Base-by-base conservation (phyloP, 371 early-diverging fungal genomes). In the Sporodiniella umbellata region DNA sequence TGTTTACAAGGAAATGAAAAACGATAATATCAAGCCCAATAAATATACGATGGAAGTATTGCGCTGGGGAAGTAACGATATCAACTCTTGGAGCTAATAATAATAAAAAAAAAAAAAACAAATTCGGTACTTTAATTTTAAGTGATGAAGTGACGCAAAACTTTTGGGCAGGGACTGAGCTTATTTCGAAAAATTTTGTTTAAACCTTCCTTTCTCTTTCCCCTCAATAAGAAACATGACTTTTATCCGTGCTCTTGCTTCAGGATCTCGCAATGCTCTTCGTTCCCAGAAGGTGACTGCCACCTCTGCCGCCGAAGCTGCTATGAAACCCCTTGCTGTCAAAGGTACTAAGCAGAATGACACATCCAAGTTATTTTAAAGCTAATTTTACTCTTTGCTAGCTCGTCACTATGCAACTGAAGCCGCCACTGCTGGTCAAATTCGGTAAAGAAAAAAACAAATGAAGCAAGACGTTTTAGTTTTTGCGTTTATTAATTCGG, bases 321-420 rank as follows among this genome's bases (percentile, higher is more conserved):
- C 58, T 31, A 40, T 51, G 25, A 60, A 60, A 58, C 54, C 61
- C 38, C 17, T 51, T 26, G 52, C 58, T 37, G 42, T 58, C 53
- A 58, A 65, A 58, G 61, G 61, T 61, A 55, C 48, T 14, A 23
- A 28, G 21, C 15, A 17, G 25, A 39, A 30, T 42, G 23, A 42
- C n/a, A n/a, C n/a, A n/a, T n/a, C n/a, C n/a, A n/a, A n/a, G 30
- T 28, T 28, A 28, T 28, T 28, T 7, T 28, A 28, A 28, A 28
- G 10, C 10, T 4, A 28, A 7, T 28, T 28, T 28, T 40, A 37
- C 22, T 21, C 33, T 19, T 21, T 38, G 19, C 2, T 10, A 70
- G 75, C 51, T 46, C 69, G 71, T 48, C 48, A 53, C 45, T 70
- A 71, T 53, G 70, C 70, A 45, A 59, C 66, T 46, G 66, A 65